Conservation (phyloP, 768 basidiomycete species). For the Calocera viscosa region DNA sequence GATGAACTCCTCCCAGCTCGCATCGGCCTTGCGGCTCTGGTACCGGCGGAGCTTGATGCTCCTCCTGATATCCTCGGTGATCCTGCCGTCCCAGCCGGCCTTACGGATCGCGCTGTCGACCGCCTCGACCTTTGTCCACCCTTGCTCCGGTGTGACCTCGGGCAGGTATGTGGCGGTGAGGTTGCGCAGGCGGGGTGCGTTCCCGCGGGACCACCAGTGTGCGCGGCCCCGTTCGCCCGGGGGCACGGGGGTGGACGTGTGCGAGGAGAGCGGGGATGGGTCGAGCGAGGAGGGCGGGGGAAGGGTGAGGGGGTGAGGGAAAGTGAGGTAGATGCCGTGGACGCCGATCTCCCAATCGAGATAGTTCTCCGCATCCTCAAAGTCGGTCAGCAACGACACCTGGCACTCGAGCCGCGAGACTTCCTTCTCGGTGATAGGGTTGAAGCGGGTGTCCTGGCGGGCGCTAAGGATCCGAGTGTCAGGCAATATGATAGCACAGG, state of each 20-base stretch:
- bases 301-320: conserved; percentile 64
- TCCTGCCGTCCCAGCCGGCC: conserved; percentile 73
- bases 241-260: conserved; percentile 34
- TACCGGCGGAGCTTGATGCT: conserved; percentile 68
- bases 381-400: conserved; percentile 85
- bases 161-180: conserved; percentile 88
- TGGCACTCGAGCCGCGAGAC: conserved; percentile 72
- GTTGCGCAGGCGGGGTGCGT: conserved; percentile 32
- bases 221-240: conserved; percentile 23
- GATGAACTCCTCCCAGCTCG: conserved; percentile 64
- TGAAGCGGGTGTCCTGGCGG: conserved; percentile 77
- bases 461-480: conserved; percentile 35
- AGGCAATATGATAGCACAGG: not conserved
- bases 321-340: conserved; percentile 84
- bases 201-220: conserved; percentile 31
- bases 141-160: conserved; percentile 82
- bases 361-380: conserved; percentile 71
- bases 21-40: conserved; percentile 57
- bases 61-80: conserved; percentile 70
- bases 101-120: conserved; percentile 86
- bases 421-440: conserved; percentile 60
- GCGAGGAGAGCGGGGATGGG: conserved; percentile 54
- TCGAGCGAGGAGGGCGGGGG: conserved; percentile 33
- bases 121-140: conserved; percentile 84
- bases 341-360: conserved; percentile 87